Base-by-base conservation (phyloP, 169 alveolate genomes). In the Plasmodium gonderi region DNA sequence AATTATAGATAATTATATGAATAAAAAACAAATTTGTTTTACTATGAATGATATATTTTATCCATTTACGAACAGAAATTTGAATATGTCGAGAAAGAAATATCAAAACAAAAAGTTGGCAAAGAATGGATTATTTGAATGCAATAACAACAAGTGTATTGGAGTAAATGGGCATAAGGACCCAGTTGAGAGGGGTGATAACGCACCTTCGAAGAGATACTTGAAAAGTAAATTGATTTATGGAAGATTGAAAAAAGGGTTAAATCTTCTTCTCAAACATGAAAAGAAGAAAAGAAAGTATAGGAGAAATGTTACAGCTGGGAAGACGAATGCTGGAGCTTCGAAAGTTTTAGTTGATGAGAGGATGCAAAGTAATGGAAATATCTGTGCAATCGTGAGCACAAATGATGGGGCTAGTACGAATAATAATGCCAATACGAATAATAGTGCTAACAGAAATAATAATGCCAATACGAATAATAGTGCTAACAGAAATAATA, bases 41-140 rank as follows among this genome's bases (percentile, higher is more conserved):
- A 69, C 51, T 2, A 36, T 72, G 85, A 85, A 74, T 60, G 92
- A 85, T 23, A 74, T 85, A 33, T 85, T 74, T 85, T 85, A 85
- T 23, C 92, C 92, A 11, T 85, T 74, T 77, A 85, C 87, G 0
- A 54, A 12, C 44, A 51, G 67, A 67, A 49, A 74, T 31, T 17
- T 85, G 6, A 12, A 85, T 65, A 33, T 75, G 12, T 54, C 45
- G 5, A 85, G 78, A 60, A 85, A 85, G 65, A 72, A 65, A 77
- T 64, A 51, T 40, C 65, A 85, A 20, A 85, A 85, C 12, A 85
- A 74, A 17, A 85, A 85, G 67, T 3, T 36, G 49, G 42, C 40
- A 14, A 85, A 75, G 60, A 64, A 33, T 40, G 26, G 1, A 60
- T 20, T 9, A 60, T 60, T 60, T 60, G 72, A 60, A 36, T 36